Percentiles rank a stretch among this genome's conserved stretches.
These are phyloP conservation scores for Cordyceps javanica DNA, from an alignment of 2,329 filamentous ascomycete genomes.

Conservation along the genomic window DNA sequence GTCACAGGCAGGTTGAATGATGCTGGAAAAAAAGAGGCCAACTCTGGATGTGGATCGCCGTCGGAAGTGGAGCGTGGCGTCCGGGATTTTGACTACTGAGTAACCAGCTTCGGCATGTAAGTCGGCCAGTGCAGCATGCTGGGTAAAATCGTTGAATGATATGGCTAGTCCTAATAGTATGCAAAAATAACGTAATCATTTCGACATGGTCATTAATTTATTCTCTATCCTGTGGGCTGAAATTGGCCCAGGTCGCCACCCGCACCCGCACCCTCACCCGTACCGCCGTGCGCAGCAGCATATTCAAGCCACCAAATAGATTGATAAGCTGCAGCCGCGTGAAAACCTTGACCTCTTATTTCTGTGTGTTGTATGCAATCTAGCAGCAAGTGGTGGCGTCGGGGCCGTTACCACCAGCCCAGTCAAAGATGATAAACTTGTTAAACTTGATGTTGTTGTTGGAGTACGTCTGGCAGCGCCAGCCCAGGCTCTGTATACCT, in stretches of 20 bases:
- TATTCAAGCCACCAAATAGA: not conserved
- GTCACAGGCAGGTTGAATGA: not conserved
- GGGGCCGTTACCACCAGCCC: constrained; percentile 13
- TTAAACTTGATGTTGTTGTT: constrained; percentile 14
- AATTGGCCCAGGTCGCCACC: not conserved
- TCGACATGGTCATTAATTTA: too few relatives aligned
- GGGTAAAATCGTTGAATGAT: not conserved
- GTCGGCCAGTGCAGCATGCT: not conserved
- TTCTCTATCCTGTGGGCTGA: not conserved
- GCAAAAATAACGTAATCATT: not conserved
- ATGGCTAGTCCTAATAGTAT: not conserved
- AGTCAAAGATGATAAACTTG: constrained; percentile 15
- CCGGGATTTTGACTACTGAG: too few relatives aligned
- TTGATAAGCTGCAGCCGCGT: not conserved
- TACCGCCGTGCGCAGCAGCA: too few relatives aligned
- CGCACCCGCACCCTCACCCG: too few relatives aligned
- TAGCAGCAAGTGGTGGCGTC: constrained; percentile 13
- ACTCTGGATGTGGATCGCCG: not conserved
- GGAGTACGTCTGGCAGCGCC: constrained; percentile 11
- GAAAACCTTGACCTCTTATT: too few relatives aligned
- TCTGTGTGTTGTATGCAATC: not conserved
- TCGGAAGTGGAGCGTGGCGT: not conserved
- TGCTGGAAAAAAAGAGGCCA: not conserved
- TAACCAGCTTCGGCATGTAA: not conserved
- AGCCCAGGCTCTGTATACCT: not conserved